Conservation (phyloP, 805 yeast genomes). For the Candida sonorensis region DNA sequence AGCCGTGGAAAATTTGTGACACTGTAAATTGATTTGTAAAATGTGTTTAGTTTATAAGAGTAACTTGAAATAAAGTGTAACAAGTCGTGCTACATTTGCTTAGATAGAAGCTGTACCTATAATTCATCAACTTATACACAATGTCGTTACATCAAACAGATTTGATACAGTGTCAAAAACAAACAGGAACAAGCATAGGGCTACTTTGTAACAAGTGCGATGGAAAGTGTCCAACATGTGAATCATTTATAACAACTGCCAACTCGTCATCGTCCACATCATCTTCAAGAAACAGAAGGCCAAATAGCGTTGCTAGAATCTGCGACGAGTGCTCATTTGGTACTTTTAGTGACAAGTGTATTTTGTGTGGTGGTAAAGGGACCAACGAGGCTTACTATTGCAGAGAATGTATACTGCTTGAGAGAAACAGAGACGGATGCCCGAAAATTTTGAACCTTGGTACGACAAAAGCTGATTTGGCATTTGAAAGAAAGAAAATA, state of each 20-base stretch:
- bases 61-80: too few relatives aligned
- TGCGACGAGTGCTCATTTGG: conserved; percentile 88
- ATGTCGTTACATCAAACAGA: conserved; percentile 93
- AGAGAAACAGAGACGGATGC: conserved; percentile 87
- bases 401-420: conserved; percentile 72
- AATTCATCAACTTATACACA: too few relatives aligned
- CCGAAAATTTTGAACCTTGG: conserved; percentile 81
- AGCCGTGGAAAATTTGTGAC: too few relatives aligned
- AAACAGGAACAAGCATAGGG: conserved; percentile 71
- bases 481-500: conserved; percentile 47
- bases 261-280: background rate
- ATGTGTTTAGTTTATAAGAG: too few relatives aligned
- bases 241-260: conserved; percentile 58
- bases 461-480: conserved; percentile 59
- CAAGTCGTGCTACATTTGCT: too few relatives aligned
- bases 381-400: conserved; percentile 75
- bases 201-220: conserved; percentile 79
- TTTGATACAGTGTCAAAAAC: conserved; percentile 74
- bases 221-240: conserved; percentile 88
- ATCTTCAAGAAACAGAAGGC: too few relatives aligned
- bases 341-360: conserved; percentile 54
- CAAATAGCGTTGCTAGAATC: conserved; percentile 43
- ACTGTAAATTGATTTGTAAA: too few relatives aligned
- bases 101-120: too few relatives aligned
- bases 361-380: conserved; percentile 61